Evolutionary conservation across 495 filamentous ascomycete species (phyloP).

Genomic region (Lasiosphaeria hispida): DNA sequence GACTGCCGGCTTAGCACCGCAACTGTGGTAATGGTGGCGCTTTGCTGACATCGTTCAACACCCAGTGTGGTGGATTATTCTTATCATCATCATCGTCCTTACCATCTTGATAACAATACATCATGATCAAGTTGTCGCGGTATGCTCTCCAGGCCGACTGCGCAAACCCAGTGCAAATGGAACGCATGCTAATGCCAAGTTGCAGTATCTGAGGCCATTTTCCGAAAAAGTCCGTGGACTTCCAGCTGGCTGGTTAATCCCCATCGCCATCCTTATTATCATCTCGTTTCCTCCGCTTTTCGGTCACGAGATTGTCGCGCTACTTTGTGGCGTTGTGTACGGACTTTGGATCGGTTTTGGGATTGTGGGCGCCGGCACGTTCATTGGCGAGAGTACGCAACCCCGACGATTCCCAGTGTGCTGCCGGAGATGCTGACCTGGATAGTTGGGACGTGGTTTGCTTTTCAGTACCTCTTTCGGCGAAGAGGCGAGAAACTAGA

Average conservation of each 20-base stretch:
- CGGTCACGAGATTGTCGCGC: constrained; percentile 33
- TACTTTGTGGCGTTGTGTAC: constrained; percentile 35
- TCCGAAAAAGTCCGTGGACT: constrained; percentile 28
- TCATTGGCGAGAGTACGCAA: constrained; percentile 27
- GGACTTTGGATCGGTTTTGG: constrained; percentile 31
- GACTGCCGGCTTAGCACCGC: background rate
- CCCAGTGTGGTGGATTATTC: constrained; percentile 16
- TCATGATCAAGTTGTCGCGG: constrained; percentile 23
- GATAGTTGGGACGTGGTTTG: constrained; percentile 27
- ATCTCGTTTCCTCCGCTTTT: constrained; percentile 37
- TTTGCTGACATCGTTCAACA: background rate
- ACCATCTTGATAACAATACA: constrained; percentile 19
- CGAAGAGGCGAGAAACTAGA: constrained; percentile 27
- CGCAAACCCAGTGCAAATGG: background rate
- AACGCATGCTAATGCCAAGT: background rate
- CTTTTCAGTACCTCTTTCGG: constrained; percentile 29
- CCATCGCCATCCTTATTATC: constrained; percentile 33
- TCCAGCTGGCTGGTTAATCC: constrained; percentile 30
- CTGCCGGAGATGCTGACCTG: constrained; percentile 1
- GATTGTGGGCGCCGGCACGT: constrained; percentile 32
- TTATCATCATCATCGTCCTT: constrained; percentile 14
- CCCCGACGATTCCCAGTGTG: background rate
- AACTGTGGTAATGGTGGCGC: background rate
- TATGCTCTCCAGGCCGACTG: background rate
- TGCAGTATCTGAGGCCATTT: constrained; percentile 26